Percentiles rank a stretch among this genome's conserved stretches.
phyloP scores from a whole-genome alignment of 2,329 filamentous ascomycete species.

The Cylindrodendrum hubeiense region DNA sequence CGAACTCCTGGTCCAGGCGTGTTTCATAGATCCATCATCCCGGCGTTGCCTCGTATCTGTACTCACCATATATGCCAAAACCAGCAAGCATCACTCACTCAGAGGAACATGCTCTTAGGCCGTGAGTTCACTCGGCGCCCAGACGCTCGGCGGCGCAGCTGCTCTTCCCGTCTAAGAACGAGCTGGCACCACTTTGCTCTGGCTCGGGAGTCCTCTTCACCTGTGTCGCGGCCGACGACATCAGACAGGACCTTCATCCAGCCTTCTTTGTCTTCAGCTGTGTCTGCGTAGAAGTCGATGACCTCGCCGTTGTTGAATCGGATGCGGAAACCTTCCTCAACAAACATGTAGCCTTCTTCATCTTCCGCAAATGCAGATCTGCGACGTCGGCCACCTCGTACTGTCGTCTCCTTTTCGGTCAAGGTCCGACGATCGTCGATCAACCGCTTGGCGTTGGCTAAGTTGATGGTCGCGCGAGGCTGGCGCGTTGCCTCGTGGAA shows the following conservation, averaged over 20 bases:
- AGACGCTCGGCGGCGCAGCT: conserved; percentile 67
- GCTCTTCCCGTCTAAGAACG: conserved; percentile 73
- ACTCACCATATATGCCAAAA: conserved; percentile 24
- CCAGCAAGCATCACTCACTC: conserved; percentile 37
- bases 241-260: conserved; percentile 94
- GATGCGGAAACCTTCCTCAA: conserved; percentile 98
- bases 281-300: conserved; percentile 98
- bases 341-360: conserved; percentile 99
- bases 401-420: conserved; percentile 84
- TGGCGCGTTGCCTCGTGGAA: conserved; percentile 97
- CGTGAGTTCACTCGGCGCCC: conserved; percentile 66
- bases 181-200: conserved; percentile 76
- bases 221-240: conserved; percentile 68
- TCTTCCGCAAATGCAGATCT: conserved; percentile 98
- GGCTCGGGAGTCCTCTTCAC: conserved; percentile 60
- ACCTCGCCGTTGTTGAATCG: conserved; percentile 98
- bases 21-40: conserved; percentile 36
- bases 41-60: conserved; percentile 36
- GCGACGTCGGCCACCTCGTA: conserved; percentile 82
- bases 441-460: conserved; percentile 90
- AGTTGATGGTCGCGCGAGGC: conserved; percentile 95
- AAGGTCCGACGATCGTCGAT: conserved; percentile 92
- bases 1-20: conserved; percentile 45
- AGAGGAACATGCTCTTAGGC: conserved; percentile 70
- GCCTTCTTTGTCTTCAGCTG: conserved; percentile 85